phyloP scores from a whole-genome alignment of 176 grass and related monocot species.

The Bolboschoenus planiculmis region DNA sequence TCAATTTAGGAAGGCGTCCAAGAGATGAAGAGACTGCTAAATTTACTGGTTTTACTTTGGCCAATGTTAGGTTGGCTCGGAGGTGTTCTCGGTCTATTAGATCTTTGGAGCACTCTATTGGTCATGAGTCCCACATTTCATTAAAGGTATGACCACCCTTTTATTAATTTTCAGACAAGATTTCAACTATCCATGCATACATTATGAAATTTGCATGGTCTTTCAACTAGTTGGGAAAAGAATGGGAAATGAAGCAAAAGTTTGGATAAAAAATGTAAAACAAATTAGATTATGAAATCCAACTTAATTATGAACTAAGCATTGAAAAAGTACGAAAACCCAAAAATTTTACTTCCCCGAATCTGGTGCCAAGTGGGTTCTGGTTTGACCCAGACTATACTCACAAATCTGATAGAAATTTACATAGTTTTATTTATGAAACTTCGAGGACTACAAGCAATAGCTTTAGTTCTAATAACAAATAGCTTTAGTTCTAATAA shows the following conservation, averaged over 20 bases:
- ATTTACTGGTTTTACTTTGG: slow-evolving; percentile 44
- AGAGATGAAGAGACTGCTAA: slow-evolving; percentile 48
- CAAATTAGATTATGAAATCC: neutral
- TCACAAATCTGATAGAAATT: neutral
- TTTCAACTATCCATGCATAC: neutral
- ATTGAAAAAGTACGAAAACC: neutral
- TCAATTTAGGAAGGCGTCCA: slow-evolving; percentile 43
- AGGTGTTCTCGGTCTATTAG: slow-evolving; percentile 52
- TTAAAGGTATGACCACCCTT: slow-evolving; percentile 44
- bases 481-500: no score
- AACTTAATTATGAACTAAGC: neutral
- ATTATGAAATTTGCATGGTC: neutral
- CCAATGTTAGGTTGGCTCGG: slow-evolving; percentile 55
- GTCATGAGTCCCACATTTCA: slow-evolving; percentile 28
- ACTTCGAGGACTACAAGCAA: neutral
- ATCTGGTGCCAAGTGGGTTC: neutral
- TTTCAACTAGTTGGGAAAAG: neutral
- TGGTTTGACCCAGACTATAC: neutral
- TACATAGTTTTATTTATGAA: neutral
- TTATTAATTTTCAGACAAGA: neutral
- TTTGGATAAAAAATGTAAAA: neutral
- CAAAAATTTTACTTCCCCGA: neutral
- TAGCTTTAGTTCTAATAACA: no score
- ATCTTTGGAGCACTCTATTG: slow-evolving; percentile 51
- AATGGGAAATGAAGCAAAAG: neutral